Evolutionary conservation across 169 alveolate genomes (phyloP).

Genomic region (Cryptosporidium viatorum): DNA sequence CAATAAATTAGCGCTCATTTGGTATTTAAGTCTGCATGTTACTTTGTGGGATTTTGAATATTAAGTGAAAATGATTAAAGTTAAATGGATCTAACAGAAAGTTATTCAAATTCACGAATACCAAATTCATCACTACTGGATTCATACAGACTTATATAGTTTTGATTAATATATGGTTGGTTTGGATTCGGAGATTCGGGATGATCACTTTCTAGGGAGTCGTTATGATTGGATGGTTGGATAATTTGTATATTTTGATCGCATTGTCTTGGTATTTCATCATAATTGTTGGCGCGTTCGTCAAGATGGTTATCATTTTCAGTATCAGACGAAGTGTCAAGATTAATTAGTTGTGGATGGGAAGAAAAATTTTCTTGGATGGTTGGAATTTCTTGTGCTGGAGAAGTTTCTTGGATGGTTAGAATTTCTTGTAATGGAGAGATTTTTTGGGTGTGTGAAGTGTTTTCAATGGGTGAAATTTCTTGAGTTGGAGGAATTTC

Average conservation of each 20-base stretch:
- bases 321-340: background rate
- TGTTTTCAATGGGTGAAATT: background rate
- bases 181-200: background rate
- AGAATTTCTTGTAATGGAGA: background rate
- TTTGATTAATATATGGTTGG: background rate
- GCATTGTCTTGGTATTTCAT: background rate
- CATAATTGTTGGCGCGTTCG: background rate
- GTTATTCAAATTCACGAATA: background rate
- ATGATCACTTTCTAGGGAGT: background rate
- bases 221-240: background rate
- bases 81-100: background rate
- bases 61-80: background rate
- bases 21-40: slow-evolving; percentile 3
- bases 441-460: background rate
- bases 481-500: background rate
- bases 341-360: background rate
- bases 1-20: background rate
- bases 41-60: background rate
- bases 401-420: background rate
- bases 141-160: background rate
- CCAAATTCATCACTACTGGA: slow-evolving; percentile 2
- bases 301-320: background rate
- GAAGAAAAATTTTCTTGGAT: background rate
- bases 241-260: background rate
- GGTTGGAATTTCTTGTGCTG: background rate